These are phyloP conservation scores for Centaurea solstitialis DNA, from an alignment of 129 eudicot genomes.

Conservation along the genomic window DNA sequence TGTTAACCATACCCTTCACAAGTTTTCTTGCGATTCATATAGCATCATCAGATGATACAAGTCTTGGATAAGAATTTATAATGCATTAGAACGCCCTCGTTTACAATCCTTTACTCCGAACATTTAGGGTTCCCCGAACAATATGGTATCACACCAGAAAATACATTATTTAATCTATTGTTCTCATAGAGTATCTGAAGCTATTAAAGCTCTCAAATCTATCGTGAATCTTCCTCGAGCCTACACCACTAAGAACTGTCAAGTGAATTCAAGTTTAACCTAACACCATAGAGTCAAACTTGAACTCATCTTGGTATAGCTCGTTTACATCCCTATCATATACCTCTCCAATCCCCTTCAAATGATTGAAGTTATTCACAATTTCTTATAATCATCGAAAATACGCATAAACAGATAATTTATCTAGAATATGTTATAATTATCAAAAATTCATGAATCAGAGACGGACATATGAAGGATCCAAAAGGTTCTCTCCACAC, in stretches of 20 bases:
- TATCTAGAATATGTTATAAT: no score
- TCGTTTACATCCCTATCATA: not conserved
- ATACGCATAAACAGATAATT: not conserved
- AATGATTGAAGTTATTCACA: not conserved
- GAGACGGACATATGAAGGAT: no score
- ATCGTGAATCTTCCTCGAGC: not conserved
- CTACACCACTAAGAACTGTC: not conserved
- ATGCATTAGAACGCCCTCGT: no score
- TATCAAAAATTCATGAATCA: not conserved
- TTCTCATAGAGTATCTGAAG: not conserved
- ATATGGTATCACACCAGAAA: no score
- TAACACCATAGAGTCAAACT: not conserved
- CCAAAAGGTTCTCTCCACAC: no score
- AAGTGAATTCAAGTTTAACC: not conserved
- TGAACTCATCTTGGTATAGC: not conserved
- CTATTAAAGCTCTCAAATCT: not conserved
- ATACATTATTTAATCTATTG: no score
- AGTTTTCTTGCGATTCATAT: no score
- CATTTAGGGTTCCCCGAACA: no score
- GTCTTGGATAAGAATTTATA: no score
- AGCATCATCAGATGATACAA: no score
- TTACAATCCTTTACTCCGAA: no score
- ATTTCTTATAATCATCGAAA: not conserved
- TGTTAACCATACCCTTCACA: no score
- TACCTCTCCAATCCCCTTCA: not conserved